Conservation (phyloP, 306 rosid genomes). For the Citrullus mucosospermus region DNA sequence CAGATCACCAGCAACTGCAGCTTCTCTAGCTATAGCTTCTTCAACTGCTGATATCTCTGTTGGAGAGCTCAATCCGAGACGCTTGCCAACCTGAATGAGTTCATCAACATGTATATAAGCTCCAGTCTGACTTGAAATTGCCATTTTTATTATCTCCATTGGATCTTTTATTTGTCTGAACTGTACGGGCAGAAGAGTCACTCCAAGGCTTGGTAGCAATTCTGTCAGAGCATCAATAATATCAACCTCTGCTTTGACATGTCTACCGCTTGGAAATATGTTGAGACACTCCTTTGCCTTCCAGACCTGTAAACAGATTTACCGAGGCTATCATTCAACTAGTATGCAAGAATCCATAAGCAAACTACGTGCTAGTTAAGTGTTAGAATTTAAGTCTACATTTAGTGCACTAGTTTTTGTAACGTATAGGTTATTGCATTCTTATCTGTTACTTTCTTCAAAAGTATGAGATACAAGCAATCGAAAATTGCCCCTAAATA, state of each 20-base stretch:
- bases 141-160: conserved; percentile 85
- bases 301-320: conserved; percentile 67
- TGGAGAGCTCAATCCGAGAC: conserved; percentile 73
- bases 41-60: conserved; percentile 74
- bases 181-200: conserved; percentile 91
- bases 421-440: not conserved
- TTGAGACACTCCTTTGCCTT: conserved; percentile 91
- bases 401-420: not conserved
- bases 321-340: conserved; percentile 18
- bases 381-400: not conserved
- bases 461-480: not conserved
- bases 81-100: conserved; percentile 81
- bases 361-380: not conserved
- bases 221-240: conserved; percentile 73
- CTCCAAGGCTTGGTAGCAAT: conserved; percentile 89
- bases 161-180: conserved; percentile 89
- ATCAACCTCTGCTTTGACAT: conserved; percentile 69
- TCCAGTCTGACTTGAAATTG: conserved; percentile 68
- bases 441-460: not conserved
- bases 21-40: conserved; percentile 98
- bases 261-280: conserved; percentile 54
- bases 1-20: conserved; percentile 98
- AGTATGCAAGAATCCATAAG: not conserved
- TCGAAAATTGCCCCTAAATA: not conserved
- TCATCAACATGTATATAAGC: conserved; percentile 95